Percentiles rank a stretch among this genome's conserved stretches.
phyloP scores from a whole-genome alignment of 176 grass and related monocot species.

The Cocos nucifera region DNA sequence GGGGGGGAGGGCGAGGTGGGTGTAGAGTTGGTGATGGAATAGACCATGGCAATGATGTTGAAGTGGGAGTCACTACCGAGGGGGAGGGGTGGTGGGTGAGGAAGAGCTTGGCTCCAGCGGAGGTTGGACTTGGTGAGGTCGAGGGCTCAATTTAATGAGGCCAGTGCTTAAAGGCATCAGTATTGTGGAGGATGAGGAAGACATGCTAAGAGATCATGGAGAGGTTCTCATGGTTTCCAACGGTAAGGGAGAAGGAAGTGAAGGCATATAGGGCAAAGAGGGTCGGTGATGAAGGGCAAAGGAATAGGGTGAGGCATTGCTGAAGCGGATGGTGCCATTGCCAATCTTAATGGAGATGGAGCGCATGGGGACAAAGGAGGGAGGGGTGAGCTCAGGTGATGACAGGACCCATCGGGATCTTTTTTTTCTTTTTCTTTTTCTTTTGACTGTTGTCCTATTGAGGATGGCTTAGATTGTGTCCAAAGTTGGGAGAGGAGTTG shows the following conservation, averaged over 20 bases:
- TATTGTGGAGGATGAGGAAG: conserved; percentile 65
- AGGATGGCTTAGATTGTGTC: too few species aligned
- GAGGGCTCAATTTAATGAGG: conserved; percentile 24
- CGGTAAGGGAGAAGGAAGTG: conserved; percentile 16
- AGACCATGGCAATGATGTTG: conserved; percentile 72
- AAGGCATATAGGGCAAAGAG: conserved; percentile 76
- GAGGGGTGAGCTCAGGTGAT: too few species aligned
- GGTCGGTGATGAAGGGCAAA: conserved; percentile 55
- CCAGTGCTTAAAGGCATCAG: conserved; percentile 36
- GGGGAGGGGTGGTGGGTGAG: conserved; percentile 57
- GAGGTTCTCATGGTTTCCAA: not conserved
- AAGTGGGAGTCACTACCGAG: conserved; percentile 65
- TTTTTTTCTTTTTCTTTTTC: too few species aligned
- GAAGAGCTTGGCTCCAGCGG: conserved; percentile 39
- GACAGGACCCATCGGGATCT: too few species aligned
- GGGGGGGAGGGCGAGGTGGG: conserved; percentile 39
- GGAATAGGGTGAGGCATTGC: conserved; percentile 39
- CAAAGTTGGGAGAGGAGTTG: too few species aligned
- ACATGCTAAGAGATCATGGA: conserved; percentile 51
- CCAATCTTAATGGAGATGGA: conserved; percentile 71
- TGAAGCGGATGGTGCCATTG: conserved; percentile 24
- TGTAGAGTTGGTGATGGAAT: conserved; percentile 53
- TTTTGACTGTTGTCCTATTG: too few species aligned
- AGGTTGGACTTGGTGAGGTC: conserved; percentile 14
- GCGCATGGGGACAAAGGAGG: conserved; percentile 29